phyloP scores from a whole-genome alignment of 495 filamentous ascomycete species.

The Aspergillus saccharolyticus region DNA sequence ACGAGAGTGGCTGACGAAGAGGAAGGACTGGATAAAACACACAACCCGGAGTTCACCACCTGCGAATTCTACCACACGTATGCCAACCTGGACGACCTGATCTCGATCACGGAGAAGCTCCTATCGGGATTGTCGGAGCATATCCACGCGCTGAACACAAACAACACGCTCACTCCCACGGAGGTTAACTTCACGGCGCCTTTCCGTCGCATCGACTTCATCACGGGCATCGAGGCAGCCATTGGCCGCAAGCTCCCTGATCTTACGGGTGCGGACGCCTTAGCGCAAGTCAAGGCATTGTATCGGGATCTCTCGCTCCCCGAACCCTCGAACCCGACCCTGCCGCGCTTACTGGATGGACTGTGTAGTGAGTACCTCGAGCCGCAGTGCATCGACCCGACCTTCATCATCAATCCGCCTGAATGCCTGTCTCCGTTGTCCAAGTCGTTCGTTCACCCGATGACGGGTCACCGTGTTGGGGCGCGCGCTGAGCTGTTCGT shows the following conservation, averaged over 20 bases:
- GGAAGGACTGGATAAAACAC: constrained; percentile 72
- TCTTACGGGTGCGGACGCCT: constrained; percentile 51
- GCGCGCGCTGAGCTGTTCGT: constrained; percentile 89
- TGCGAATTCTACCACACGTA: constrained; percentile 96
- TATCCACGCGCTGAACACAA: constrained; percentile 45
- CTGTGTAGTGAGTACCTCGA: constrained; percentile 77
- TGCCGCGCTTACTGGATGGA: constrained; percentile 79
- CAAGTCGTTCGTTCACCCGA: constrained; percentile 66
- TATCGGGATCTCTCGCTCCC: constrained; percentile 52
- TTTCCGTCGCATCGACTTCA: constrained; percentile 71
- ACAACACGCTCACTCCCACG: constrained; percentile 45
- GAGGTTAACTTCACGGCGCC: constrained; percentile 54
- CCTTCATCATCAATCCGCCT: constrained; percentile 88
- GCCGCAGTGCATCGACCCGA: constrained; percentile 60
- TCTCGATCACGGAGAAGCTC: constrained; percentile 65
- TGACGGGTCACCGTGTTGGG: constrained; percentile 62
- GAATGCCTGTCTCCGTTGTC: constrained; percentile 87
- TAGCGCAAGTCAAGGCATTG: constrained; percentile 48
- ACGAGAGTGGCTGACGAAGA: constrained; percentile 5
- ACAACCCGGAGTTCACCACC: constrained; percentile 95
- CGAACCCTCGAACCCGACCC: constrained; percentile 50
- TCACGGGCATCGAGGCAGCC: constrained; percentile 65
- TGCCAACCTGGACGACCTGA: constrained; percentile 70
- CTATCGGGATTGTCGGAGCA: constrained; percentile 53
- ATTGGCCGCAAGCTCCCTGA: constrained; percentile 65